Evolutionary conservation across 2,329 filamentous ascomycete genomes (phyloP).

Genomic region (Sporothrix phasma): DNA sequence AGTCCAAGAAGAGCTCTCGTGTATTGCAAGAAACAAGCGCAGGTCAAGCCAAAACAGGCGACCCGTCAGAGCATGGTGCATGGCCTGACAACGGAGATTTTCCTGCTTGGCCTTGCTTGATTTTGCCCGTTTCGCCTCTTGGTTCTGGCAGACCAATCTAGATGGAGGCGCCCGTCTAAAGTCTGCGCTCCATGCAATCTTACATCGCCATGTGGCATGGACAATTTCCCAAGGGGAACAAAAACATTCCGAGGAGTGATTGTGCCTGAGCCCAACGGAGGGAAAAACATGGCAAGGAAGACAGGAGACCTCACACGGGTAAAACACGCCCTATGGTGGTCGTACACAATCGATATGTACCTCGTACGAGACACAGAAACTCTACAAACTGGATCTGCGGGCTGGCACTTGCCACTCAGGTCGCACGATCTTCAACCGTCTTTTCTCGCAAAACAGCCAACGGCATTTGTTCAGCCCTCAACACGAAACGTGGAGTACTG

Average conservation of each 20-base stretch:
- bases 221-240: neutral
- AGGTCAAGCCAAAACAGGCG: constrained; percentile 1
- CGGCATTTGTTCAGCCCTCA: neutral
- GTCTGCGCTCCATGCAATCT: too few relatives aligned
- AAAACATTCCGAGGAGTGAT: neutral
- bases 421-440: neutral
- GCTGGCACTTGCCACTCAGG: neutral
- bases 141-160: too few relatives aligned
- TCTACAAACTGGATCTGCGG: too few relatives aligned
- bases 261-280: neutral
- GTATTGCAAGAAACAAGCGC: neutral
- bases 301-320: neutral
- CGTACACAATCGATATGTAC: too few relatives aligned
- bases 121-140: too few relatives aligned
- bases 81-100: neutral
- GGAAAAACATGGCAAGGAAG: neutral
- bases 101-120: neutral
- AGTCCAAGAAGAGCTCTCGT: too few relatives aligned
- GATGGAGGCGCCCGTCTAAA: neutral
- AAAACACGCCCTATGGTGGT: too few relatives aligned
- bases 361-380: too few relatives aligned
- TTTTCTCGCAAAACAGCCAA: neutral
- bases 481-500: too few relatives aligned
- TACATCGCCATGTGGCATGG: neutral
- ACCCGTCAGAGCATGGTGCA: neutral